Evolutionary conservation across 108 stramenopile genomes (phyloP), one percentile per base, ranked within the genome.

Genomic region (Cyclotella choctawhatcheeana): DNA sequence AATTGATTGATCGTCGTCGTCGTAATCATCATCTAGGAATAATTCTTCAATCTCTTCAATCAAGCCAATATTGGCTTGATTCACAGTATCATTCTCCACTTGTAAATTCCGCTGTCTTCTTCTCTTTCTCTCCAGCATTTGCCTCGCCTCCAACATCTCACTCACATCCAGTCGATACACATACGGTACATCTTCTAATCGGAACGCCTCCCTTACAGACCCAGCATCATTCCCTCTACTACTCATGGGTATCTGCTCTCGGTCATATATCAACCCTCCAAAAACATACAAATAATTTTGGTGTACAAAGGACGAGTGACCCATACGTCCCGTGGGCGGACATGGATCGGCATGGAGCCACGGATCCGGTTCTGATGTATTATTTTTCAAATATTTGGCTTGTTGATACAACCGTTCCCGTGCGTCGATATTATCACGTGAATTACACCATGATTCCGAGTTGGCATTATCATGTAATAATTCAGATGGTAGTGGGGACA

Each of bases 261-360:
- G 67, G 32, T 79, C 79, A 50, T 80, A 80, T 37, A 80, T 71
- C 40, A 85, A 40, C 12, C 84, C 84, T 6, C 84, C 84, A 48
- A 85, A 85, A 3, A 85, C 84, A 58, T 82, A 82, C 2, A 85
- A 64, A 26, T 67, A 48, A 25, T 67, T 77, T 21, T 79, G 30
- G 35, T 77, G 37, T 5, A 85, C 32, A 8, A 68, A 69, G 20
- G 77, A 74, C 12, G 73, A 24, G 45, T 85, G 84, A 0, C 84
- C 84, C 74, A 85, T 76, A 31, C 84, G 53, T 31, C 79, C 79
- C 33, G 27, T 30, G 4, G 83, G 83, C 1, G 73, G n/a, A 20
- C 75, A 73, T 6, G 73, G 62, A 17, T 58, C 18, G 10, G 81
- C 70, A 59, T 71, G 48, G 8, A 3, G 50, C 71, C 76, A 77